Evolutionary conservation across 2,329 filamentous ascomycete genomes (phyloP).

Genomic region (Metarhizium guizhouense): DNA sequence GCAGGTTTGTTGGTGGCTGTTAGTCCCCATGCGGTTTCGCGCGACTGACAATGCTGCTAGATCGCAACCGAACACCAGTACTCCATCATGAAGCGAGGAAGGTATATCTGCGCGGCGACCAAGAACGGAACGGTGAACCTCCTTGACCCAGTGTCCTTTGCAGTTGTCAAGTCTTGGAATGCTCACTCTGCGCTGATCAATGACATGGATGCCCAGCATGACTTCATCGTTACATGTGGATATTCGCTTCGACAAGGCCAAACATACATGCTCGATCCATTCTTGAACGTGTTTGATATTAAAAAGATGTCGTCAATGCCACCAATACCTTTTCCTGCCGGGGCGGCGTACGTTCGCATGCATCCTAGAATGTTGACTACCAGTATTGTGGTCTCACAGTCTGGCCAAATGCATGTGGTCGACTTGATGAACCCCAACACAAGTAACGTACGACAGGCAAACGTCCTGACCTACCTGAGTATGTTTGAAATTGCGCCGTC

Average conservation of each 20-base stretch:
- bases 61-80: constrained; percentile 62
- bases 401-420: constrained; percentile 89
- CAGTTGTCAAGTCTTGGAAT: constrained; percentile 78
- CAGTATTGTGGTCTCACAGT: constrained; percentile 85
- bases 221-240: constrained; percentile 91
- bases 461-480: constrained; percentile 63
- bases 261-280: constrained; percentile 76
- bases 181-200: constrained; percentile 83
- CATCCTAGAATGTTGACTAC: constrained; percentile 94
- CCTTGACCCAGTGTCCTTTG: constrained; percentile 69
- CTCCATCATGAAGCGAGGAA: constrained; percentile 82
- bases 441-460: constrained; percentile 75
- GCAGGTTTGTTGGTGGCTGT: constrained; percentile 33
- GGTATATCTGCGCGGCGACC: constrained; percentile 88
- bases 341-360: constrained; percentile 91
- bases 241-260: constrained; percentile 70
- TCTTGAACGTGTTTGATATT: constrained; percentile 92
- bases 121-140: constrained; percentile 76
- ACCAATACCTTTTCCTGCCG: constrained; percentile 85
- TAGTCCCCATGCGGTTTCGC: not conserved
- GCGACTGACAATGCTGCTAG: constrained; percentile 20
- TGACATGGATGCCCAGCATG: constrained; percentile 94
- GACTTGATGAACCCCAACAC: constrained; percentile 91
- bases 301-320: constrained; percentile 83
- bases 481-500: constrained; percentile 82